Conservation (phyloP, 2,329 filamentous ascomycete species). For the Colletotrichum lupini region DNA sequence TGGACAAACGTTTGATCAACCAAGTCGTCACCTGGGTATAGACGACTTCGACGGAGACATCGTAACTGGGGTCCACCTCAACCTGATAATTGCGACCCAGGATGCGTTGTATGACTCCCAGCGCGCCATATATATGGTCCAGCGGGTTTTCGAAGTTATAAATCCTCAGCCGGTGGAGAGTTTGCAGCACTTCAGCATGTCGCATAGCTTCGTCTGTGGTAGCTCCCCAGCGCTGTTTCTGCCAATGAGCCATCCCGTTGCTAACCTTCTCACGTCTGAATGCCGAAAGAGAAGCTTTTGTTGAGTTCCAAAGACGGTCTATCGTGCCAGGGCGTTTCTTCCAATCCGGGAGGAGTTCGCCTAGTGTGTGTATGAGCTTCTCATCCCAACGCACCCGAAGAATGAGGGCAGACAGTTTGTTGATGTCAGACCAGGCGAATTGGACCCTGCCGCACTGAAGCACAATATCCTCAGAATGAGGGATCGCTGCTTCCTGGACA, state of each 20-base stretch:
- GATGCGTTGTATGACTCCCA: slow-evolving; percentile 15
- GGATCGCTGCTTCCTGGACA: slow-evolving; percentile 37
- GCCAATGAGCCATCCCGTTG: neutral
- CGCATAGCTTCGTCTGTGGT: slow-evolving; percentile 5
- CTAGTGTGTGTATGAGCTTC: neutral
- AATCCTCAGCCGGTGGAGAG: slow-evolving; percentile 9
- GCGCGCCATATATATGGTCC: slow-evolving; percentile 13
- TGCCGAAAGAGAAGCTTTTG: neutral
- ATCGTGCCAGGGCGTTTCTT: neutral
- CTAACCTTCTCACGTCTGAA: neutral
- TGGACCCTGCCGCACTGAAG: slow-evolving; percentile 1
- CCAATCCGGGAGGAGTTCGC: neutral
- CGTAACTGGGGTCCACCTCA: neutral
- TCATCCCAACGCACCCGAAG: neutral
- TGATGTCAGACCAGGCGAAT: slow-evolving; percentile 14
- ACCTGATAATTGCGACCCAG: slow-evolving; percentile 1
- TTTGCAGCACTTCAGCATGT: slow-evolving; percentile 19
- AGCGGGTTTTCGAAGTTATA: slow-evolving; percentile 14
- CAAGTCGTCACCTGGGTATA: slow-evolving; percentile 10
- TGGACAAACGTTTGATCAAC: slow-evolving; percentile 14
- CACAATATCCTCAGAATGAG: slow-evolving; percentile 12
- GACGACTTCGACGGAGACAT: neutral
- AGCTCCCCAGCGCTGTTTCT: slow-evolving; percentile 14
- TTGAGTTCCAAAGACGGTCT: slow-evolving; percentile 13
- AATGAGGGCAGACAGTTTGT: neutral